Evolutionary conservation across 805 yeast species (phyloP), one percentile per base, ranked within the genome.

Genomic region (Wickerhamiella brachini): DNA sequence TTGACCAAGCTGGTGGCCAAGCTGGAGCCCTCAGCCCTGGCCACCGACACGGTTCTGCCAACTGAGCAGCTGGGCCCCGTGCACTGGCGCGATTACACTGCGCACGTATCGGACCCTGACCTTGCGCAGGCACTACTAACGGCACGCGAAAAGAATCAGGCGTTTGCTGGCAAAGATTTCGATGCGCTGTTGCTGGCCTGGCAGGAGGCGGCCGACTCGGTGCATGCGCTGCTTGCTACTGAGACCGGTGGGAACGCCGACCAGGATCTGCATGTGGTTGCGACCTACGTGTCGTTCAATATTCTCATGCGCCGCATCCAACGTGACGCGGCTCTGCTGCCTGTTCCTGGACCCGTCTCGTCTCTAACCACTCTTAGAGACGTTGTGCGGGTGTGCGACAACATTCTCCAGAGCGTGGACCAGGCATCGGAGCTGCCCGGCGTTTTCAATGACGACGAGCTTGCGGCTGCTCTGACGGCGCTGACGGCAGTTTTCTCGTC

Each of bases 361-460:
- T 50, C 50, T 12, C 43, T 56, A 17, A 39, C 53, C 5, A 53
- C 46, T 24, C 43, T 47, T 43, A 55, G 56, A 51, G 81, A 79
- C 55, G 62, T 68, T 5, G 61, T 73, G 42, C 72, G 81, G 52
- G 63, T 82, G 22, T 73, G 71, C 53, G 77, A 74, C 21, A 69
- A 73, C 8, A 72, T 85, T 39, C 64, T 73, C 12, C 68, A 72
- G 46, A 79, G 83, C 17, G 63, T 82, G 37, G 67, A 66, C 2
- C 82, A 81, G 56, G 67, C 87, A 45, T 71, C 76, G 60, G 95
- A 87, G 54, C 73, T 93, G 49, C 96, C 97, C 0, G 97, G 97
- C 72, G 95, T 90, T 18, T 80, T 83, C 61, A 85, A 85, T 49
- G 95, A 87, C 62, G 93, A 84, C 49, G 80, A 75, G 21, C 71